Base-by-base conservation (phyloP, 768 basidiomycete genomes). In the Boletus subcaerulescens region DNA sequence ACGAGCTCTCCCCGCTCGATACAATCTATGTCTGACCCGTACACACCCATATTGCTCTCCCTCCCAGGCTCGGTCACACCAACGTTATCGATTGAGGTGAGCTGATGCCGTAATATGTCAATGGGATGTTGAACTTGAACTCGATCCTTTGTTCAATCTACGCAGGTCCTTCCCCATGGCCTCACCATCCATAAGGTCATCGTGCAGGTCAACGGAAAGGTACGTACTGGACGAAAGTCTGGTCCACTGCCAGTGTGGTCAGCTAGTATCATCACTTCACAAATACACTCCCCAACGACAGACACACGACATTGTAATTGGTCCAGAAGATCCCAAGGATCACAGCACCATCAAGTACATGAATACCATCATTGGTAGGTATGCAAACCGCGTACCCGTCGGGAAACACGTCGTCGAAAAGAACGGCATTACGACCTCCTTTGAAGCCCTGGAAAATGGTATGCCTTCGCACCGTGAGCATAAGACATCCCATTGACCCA, bases 291-390 rank as follows among this genome's bases (percentile, higher is more conserved):
- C 26, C 26, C 26, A 29, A 29, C 26, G 26, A 29, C 60, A 88
- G 86, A 87, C 84, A 7, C 86, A 90, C 70, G 89, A 90, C 68
- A 79, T 91, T 54, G 81, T 91, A 41, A 77, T 89, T 60, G 89
- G 87, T 17, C 88, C 89, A 38, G 84, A 88, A 71, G 69, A 74
- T 42, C 82, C 86, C 47, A 63, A 76, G 57, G 81, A 76, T 56
- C 86, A 89, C 66, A 66, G 74, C 32, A 69, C 66, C 12, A 79
- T 85, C 66, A 86, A 83, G 69, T 90, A 90, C 70, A 83, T 79
- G 44, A 89, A 90, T 71, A 82, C 84, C 11, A 76, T 89, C 64
- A 77, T 90, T 48, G 89, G 89, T 29, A 75, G 87, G 61, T 89
- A 89, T 59, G 75, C 86, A 22, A 90, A 90, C 70, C 79, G 87